Conservation (phyloP, 2,329 filamentous ascomycete genomes). For the Ophiostoma montium region DNA sequence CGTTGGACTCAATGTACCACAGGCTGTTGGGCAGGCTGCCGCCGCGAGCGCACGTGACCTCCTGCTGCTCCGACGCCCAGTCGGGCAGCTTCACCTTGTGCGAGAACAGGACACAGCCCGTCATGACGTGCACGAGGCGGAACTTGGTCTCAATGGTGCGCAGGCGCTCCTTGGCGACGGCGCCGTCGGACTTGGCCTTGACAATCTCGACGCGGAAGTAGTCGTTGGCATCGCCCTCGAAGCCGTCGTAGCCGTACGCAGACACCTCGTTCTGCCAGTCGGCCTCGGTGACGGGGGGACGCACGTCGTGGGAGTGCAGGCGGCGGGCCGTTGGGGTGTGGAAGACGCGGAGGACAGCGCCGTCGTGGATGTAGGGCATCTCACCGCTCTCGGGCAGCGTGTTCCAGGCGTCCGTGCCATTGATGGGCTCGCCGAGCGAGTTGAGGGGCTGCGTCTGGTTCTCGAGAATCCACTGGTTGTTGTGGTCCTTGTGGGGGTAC, state of each 20-base stretch:
- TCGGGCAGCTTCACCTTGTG: constrained; percentile 98
- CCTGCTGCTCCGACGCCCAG: constrained; percentile 96
- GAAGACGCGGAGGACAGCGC: constrained; percentile 68
- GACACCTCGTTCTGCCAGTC: constrained; percentile 96
- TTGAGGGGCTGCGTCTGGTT: constrained; percentile 89
- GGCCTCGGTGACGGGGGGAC: constrained; percentile 70
- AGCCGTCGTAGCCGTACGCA: constrained; percentile 93
- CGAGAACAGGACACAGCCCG: constrained; percentile 87
- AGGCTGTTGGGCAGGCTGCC: constrained; percentile 91
- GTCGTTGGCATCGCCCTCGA: constrained; percentile 93
- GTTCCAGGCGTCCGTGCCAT: constrained; percentile 77
- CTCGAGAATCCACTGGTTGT: constrained; percentile 88
- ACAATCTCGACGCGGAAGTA: constrained; percentile 90
- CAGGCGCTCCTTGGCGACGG: constrained; percentile 66
- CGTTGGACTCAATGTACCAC: constrained; percentile 91
- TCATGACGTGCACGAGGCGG: constrained; percentile 90
- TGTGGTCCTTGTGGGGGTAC: constrained; percentile 97
- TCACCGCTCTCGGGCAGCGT: constrained; percentile 37
- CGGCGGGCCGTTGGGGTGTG: constrained; percentile 73
- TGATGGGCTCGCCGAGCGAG: constrained; percentile 59
- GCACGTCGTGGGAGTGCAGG: constrained; percentile 90
- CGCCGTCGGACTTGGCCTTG: constrained; percentile 70
- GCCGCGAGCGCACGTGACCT: constrained; percentile 90
- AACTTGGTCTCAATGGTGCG: constrained; percentile 97
- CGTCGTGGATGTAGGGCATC: constrained; percentile 58